Evolutionary conservation across 129 eudicot genomes (phyloP), one percentile per base, ranked within the genome.

Genomic region (Flaveria linearis): DNA sequence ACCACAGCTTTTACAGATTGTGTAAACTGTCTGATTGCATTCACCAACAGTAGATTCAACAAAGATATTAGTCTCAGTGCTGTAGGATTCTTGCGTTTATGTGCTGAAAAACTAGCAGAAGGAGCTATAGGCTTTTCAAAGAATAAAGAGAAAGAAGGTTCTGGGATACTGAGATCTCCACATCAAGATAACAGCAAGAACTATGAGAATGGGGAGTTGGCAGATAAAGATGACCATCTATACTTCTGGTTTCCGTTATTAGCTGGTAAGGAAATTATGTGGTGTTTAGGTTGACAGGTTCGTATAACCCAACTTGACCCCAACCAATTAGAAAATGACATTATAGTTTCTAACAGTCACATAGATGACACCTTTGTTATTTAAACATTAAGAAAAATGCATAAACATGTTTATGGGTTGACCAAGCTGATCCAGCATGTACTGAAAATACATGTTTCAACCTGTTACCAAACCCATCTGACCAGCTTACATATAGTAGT

Each of bases 91-190:
- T 91, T 95, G 61, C 92, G 95, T n/a, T 88, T 76, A 60, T 91
- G 97, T 89, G 99, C 99, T 41, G 87, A 86, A 66, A 95, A 95
- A 83, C 97, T 95, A 58, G 99, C 99, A 85, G 96, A 91, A 80
- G 99, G 99, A 18, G 95, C 88, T 76, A 84, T 95, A 22, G 96
- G 92, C 43, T 78, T 89, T 61, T 83, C 92, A 52, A 52, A 47
- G 76, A 83, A 62, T 50, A 87, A 81, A 75, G 88, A 86, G 63
- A 84, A 77, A 74, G 95, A 85, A 71, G 56, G 69, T 62, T 80
- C 85, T 58, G 95, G 76, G 66, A 83, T 83, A 13, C 69, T 85
- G 78, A 69, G 86, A 56, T 79, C 90, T 20, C 78, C 90, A 77
- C 83, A 74, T 56, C 73, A 69, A 71, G 90, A 90, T 62, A 91